Evolutionary conservation across 164 flowering plant genomes (phyloP), one percentile per base, ranked within the genome.

Genomic region (Akebia trifoliata): DNA sequence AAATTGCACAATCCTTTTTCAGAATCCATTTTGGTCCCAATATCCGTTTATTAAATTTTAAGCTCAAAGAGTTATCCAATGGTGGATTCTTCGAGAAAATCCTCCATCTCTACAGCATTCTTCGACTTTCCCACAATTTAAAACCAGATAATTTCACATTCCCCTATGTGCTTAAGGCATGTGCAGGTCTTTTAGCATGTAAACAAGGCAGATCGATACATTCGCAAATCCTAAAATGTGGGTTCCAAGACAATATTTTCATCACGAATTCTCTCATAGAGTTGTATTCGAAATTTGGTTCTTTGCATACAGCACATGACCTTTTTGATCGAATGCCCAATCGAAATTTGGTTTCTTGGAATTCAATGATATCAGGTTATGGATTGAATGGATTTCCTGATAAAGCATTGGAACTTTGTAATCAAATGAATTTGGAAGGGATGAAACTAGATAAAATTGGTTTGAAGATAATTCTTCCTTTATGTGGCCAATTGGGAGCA

Each of bases 111-210:
- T 59, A 65, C 48, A 35, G 11, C 21, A n/a, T 59, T 29, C 54
- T 65, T n/a, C 36, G 39, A 11, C 43, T 59, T 18, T 57, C 62
- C 34, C 20, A 40, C 11, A 35, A 1, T 8, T 2, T 9, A 2
- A 63, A 37, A 28, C 57, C 62, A 7, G 49, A 58, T 35, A 50
- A 50, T 43, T 64, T 40, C 32, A 58, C 68, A 15, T 64, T 51
- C 39, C 63, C 63, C 30, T 46, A 25, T 26, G 63, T 52, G 4
- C 63, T 58, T 40, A 65, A 59, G 31, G 63, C 69, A 22, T 65
- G 63, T 35, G 59, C 57, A 1, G 11, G 21, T 52, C 54, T 58
- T 24, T 4, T 15, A 6, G 51, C 54, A 8, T 34, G 44, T 7
- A 35, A 52, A 35, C 46, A 50, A 48, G 59, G 59, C 54, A 9